phyloP scores from a whole-genome alignment of 495 filamentous ascomycete genomes.

The Recurvomyces mirabilis region DNA sequence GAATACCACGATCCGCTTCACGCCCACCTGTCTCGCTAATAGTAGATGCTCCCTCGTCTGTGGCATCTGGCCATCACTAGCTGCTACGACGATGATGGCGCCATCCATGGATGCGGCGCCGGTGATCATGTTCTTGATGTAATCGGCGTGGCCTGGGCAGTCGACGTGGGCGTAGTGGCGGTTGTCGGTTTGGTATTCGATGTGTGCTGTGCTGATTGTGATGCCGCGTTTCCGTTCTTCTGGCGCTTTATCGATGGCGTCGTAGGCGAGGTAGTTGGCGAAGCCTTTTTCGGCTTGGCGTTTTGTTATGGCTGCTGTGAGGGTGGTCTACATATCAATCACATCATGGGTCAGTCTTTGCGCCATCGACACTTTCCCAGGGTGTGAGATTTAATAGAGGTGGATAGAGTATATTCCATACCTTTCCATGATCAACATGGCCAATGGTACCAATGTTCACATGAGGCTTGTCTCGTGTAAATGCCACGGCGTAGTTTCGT shows the following conservation, averaged over 20 bases:
- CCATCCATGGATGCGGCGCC: conserved; percentile 96
- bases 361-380: too few species aligned
- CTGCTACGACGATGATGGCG: conserved; percentile 95
- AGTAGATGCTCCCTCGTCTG: conserved; percentile 98
- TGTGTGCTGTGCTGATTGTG: conserved; percentile 95
- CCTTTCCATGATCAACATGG: conserved; percentile 99
- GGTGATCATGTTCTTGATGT: conserved; percentile 99
- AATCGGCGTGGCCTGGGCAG: conserved; percentile 99
- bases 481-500: conserved; percentile 58
- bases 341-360: too few species aligned
- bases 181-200: conserved; percentile 85
- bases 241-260: conserved; percentile 94
- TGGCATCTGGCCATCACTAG: conserved; percentile 98
- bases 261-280: conserved; percentile 91
- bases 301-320: conserved; percentile 72
- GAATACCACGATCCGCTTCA: conserved; percentile 95
- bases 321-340: background rate
- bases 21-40: conserved; percentile 93
- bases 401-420: too few species aligned
- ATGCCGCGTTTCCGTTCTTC: conserved; percentile 99
- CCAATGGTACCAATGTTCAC: conserved; percentile 99
- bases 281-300: conserved; percentile 86
- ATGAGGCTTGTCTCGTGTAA: conserved; percentile 87
- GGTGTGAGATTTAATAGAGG: too few species aligned
- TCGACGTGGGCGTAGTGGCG: conserved; percentile 99